These are phyloP conservation scores for Rhizophora mangle DNA, from an alignment of 345 rosid species.

Conservation along the genomic window DNA sequence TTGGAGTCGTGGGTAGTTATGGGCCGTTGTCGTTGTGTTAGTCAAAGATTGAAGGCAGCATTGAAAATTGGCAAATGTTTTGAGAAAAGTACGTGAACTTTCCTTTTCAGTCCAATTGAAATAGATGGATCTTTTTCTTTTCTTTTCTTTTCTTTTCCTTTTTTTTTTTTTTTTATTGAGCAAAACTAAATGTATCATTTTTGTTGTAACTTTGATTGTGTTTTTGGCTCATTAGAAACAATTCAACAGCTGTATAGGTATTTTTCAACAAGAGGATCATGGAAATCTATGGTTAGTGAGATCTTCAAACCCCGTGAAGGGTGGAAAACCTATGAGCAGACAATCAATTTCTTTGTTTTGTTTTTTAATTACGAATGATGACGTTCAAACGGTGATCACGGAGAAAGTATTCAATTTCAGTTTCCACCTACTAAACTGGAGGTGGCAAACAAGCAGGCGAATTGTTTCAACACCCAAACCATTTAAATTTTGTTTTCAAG, in stretches of 20 bases:
- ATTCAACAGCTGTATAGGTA: background rate
- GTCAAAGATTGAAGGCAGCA: conserved; percentile 48
- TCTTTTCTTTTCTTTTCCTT: no score
- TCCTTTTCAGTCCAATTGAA: conserved; percentile 23
- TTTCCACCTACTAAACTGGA: background rate
- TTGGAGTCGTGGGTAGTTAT: background rate
- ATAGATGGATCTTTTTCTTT: background rate
- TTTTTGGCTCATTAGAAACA: background rate
- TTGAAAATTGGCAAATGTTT: conserved; percentile 24
- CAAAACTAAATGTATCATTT: no score
- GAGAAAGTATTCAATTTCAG: conserved; percentile 4
- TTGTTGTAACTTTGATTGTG: background rate
- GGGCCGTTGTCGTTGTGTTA: background rate
- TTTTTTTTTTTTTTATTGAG: no score
- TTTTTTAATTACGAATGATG: background rate
- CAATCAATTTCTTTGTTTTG: conserved; percentile 1
- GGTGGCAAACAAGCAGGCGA: no score
- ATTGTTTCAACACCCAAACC: no score
- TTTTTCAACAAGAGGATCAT: conserved; percentile 5
- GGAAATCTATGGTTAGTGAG: background rate
- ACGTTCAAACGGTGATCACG: conserved; percentile 32
- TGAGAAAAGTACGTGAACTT: conserved; percentile 23
- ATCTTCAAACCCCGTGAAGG: conserved; percentile 19
- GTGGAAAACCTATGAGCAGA: conserved; percentile 12
- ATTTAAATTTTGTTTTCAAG: no score